Conservation (phyloP, 2,329 filamentous ascomycete genomes). For the Diaporthe sp. region DNA sequence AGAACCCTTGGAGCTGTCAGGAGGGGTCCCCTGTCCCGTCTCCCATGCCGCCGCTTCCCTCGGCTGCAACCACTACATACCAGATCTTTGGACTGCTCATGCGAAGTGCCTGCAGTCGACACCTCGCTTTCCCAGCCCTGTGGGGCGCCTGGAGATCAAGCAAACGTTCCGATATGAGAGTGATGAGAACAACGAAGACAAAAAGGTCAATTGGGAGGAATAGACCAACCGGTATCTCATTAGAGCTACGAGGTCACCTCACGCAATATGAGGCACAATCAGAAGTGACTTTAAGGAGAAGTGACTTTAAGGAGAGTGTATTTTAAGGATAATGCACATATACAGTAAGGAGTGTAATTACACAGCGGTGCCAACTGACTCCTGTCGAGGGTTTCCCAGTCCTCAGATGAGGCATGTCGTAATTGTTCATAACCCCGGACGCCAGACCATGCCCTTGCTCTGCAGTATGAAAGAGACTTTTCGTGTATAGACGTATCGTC, state of each 20-base stretch:
- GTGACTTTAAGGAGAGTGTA: not conserved
- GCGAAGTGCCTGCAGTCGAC: not conserved
- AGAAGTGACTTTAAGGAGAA: not conserved
- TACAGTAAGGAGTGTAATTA: not conserved
- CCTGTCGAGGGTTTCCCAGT: not conserved
- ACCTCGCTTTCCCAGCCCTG: not conserved
- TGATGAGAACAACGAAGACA: too few species aligned
- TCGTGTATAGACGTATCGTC: not conserved
- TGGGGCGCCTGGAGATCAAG: too few species aligned
- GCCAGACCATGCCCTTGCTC: not conserved
- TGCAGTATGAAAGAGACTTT: not conserved
- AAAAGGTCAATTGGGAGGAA: not conserved
- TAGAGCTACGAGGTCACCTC: not conserved
- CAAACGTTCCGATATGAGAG: not conserved
- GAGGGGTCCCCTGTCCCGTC: slow-evolving; percentile 13
- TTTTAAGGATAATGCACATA: not conserved
- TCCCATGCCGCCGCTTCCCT: not conserved
- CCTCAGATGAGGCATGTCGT: not conserved
- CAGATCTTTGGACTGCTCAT: not conserved
- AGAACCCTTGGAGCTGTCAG: slow-evolving; percentile 14
- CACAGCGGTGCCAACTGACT: too few species aligned
- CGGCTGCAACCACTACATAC: slow-evolving; percentile 7
- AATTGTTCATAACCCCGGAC: not conserved
- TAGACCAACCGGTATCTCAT: not conserved
- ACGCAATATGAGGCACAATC: not conserved